A percentile compares a stretch with the other conserved stretches of the same genome.
These are phyloP conservation scores for Suhomyces faveliae DNA, from an alignment of 805 yeast genomes.

Conservation along the genomic window DNA sequence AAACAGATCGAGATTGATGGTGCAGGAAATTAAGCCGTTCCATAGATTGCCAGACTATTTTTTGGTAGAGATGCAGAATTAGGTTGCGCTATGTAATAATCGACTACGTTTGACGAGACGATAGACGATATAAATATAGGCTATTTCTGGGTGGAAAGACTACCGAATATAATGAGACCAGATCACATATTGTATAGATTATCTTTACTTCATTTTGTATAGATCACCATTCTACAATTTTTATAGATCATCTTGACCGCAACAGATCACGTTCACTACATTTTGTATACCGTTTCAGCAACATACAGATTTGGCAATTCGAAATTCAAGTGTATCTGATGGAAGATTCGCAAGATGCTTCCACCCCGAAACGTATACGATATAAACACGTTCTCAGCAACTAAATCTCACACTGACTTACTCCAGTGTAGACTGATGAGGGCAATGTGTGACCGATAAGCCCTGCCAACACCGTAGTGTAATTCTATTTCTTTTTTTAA, in stretches of 20 bases:
- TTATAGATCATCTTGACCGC: too few species aligned
- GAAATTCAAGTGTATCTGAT: too few species aligned
- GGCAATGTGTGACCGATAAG: conserved; percentile 1
- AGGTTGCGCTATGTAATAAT: neutral
- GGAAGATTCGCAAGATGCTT: neutral
- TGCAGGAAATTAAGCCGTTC: neutral
- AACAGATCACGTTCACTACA: too few species aligned
- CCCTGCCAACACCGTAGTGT: neutral
- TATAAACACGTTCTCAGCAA: neutral
- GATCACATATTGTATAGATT: too few species aligned
- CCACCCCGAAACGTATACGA: neutral
- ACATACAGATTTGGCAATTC: neutral
- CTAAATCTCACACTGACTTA: neutral
- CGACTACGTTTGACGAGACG: neutral
- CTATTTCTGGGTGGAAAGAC: neutral
- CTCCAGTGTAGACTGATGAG: neutral
- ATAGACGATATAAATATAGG: neutral
- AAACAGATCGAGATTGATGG: neutral
- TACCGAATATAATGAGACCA: too few species aligned
- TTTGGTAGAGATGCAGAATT: neutral
- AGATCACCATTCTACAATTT: too few species aligned
- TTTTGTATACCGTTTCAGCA: too few species aligned
- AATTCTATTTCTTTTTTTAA: neutral
- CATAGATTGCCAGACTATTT: neutral
- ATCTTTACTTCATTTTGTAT: too few species aligned